A percentile compares a stretch with the other conserved stretches of the same genome.
phyloP scores from a whole-genome alignment of 2,329 filamentous ascomycete genomes.

The Aureobasidium sp. region DNA sequence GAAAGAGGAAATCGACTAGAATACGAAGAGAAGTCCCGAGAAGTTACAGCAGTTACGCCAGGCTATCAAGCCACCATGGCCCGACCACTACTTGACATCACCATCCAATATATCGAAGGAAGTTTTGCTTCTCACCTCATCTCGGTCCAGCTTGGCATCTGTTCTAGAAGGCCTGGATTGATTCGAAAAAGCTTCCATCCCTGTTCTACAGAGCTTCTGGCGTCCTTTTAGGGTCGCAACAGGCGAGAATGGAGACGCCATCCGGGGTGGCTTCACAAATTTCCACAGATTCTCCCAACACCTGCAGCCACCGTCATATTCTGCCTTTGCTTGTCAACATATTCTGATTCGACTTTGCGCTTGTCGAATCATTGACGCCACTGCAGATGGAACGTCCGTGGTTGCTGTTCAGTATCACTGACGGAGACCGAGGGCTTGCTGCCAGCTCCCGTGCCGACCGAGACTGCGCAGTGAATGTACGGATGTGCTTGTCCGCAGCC shows the following conservation, averaged over 20 bases:
- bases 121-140: slow-evolving; percentile 4
- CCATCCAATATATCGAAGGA: slow-evolving; percentile 3
- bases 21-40: neutral
- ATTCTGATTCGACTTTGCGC: neutral
- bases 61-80: neutral
- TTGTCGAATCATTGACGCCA: neutral
- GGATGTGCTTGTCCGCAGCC: neutral
- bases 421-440: neutral
- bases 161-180: neutral
- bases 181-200: slow-evolving; percentile 4
- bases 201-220: slow-evolving; percentile 1
- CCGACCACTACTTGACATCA: slow-evolving; percentile 4
- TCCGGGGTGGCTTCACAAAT: neutral
- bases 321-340: neutral
- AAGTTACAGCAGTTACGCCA: neutral
- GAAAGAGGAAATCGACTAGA: slow-evolving; percentile 9
- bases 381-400: neutral
- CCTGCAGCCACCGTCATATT: slow-evolving; percentile 1
- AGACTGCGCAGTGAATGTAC: neutral
- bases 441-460: neutral
- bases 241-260: slow-evolving; percentile 1
- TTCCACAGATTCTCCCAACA: slow-evolving; percentile 1
- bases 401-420: neutral
- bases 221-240: neutral
- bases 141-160: neutral